Conservation (phyloP, 2,329 filamentous ascomycete genomes). For the Alternaria sp. region DNA sequence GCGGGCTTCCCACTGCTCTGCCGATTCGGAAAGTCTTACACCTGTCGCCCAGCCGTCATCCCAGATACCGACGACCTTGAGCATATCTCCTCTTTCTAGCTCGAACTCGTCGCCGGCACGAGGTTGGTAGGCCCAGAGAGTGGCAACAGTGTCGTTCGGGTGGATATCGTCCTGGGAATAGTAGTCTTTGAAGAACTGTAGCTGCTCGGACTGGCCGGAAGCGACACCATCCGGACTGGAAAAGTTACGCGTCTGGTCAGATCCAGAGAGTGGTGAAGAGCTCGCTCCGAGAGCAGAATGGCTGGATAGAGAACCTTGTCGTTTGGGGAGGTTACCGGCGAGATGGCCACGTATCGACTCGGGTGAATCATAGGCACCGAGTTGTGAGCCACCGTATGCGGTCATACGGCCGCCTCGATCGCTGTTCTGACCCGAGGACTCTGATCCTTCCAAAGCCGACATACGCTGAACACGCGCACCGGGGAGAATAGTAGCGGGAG, state of each 20-base stretch:
- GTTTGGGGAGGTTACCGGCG: slow-evolving; percentile 61
- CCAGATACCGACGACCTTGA: slow-evolving; percentile 98
- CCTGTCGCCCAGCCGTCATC: slow-evolving; percentile 99
- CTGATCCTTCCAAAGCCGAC: slow-evolving; percentile 84
- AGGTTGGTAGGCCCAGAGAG: slow-evolving; percentile 96
- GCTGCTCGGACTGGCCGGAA: slow-evolving; percentile 92
- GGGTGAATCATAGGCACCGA: slow-evolving; percentile 63
- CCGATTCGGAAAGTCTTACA: slow-evolving; percentile 78
- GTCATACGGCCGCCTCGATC: slow-evolving; percentile 34
- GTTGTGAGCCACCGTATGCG: slow-evolving; percentile 28
- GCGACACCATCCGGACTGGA: slow-evolving; percentile 84
- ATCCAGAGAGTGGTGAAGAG: slow-evolving; percentile 70
- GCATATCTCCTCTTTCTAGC: slow-evolving; percentile 93
- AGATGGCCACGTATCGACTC: slow-evolving; percentile 62
- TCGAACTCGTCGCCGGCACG: slow-evolving; percentile 92
- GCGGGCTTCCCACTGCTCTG: slow-evolving; percentile 85
- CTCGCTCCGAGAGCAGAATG: slow-evolving; percentile 72
- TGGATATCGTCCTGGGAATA: slow-evolving; percentile 97
- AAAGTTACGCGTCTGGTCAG: slow-evolving; percentile 64
- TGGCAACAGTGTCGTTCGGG: slow-evolving; percentile 85
- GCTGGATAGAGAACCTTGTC: slow-evolving; percentile 89
- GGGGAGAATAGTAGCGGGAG: slow-evolving; percentile 65
- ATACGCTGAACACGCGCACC: slow-evolving; percentile 93
- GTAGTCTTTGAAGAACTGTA: slow-evolving; percentile 98
- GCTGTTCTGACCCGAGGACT: slow-evolving; percentile 58